Evolutionary conservation across 129 eudicot species (phyloP).

Genomic region (Artemisia annua): DNA sequence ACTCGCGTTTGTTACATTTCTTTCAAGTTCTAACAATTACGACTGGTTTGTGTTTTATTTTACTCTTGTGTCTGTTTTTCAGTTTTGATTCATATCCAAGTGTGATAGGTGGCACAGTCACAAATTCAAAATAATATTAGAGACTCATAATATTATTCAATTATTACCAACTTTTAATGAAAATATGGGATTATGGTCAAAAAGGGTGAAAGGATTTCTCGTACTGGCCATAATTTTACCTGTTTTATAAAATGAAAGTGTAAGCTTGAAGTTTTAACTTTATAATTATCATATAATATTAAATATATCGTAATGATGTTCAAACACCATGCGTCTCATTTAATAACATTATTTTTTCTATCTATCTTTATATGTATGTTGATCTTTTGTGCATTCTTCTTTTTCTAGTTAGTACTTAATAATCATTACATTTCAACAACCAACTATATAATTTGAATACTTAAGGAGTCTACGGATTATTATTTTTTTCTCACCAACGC

Average conservation of each 20-base stretch:
- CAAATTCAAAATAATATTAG: too few species aligned
- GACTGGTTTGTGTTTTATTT: too few species aligned
- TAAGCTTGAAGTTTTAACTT: slow-evolving; percentile 7
- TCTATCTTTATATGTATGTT: background rate
- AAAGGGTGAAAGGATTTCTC: background rate
- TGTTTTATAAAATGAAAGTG: slow-evolving; percentile 12
- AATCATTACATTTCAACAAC: background rate
- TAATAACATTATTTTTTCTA: slow-evolving; percentile 5
- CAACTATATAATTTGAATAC: background rate
- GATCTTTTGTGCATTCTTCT: background rate
- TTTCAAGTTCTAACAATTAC: too few species aligned
- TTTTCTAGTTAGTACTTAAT: background rate
- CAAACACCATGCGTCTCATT: slow-evolving; percentile 17
- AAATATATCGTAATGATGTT: slow-evolving; percentile 18
- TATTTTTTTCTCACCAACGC: background rate
- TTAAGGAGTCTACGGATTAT: background rate
- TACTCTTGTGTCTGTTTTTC: too few species aligned
- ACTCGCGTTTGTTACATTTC: too few species aligned
- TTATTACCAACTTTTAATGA: background rate
- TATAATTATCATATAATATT: background rate
- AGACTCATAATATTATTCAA: too few species aligned
- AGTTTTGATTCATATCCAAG: too few species aligned
- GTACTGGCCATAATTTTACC: background rate
- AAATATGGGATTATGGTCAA: background rate
- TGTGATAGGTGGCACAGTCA: too few species aligned